Conservation (phyloP, 169 alveolate species). For the Eimeria necatrix region DNA sequence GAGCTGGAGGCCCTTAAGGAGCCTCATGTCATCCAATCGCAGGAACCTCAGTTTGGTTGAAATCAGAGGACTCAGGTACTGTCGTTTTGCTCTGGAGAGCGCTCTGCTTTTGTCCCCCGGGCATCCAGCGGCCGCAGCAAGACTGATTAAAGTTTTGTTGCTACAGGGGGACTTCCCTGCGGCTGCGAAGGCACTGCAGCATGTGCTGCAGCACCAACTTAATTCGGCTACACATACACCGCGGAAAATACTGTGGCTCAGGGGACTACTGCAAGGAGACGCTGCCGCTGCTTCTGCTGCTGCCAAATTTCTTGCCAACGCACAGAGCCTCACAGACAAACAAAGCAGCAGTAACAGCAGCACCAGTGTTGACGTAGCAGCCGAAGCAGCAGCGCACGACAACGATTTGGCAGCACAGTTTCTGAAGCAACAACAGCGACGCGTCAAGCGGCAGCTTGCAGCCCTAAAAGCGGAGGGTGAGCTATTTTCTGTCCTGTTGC, state of each 20-base stretch:
- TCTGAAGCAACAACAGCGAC: constrained; percentile 59
- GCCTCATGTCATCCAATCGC: constrained; percentile 44
- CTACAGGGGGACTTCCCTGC: constrained; percentile 77
- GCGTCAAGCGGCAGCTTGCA: constrained; percentile 53
- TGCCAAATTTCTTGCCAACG: constrained; percentile 44
- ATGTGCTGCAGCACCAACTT: constrained; percentile 42
- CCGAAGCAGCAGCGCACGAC: constrained; percentile 52
- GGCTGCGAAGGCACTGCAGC: constrained; percentile 74
- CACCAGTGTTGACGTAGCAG: constrained; percentile 31
- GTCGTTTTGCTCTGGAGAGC: constrained; percentile 71
- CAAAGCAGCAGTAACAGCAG: constrained; percentile 35
- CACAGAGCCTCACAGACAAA: constrained; percentile 35
- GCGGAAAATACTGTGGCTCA: constrained; percentile 69
- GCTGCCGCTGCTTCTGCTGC: constrained; percentile 73
- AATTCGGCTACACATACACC: constrained; percentile 32
- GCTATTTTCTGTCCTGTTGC: background rate
- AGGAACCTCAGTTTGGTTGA: constrained; percentile 35
- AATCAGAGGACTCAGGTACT: constrained; percentile 38
- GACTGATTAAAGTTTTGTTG: constrained; percentile 72
- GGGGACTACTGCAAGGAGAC: constrained; percentile 57
- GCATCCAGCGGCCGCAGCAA: constrained; percentile 64
- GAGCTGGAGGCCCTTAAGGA: constrained; percentile 63
- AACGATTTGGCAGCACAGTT: constrained; percentile 53
- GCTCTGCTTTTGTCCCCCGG: constrained; percentile 70
- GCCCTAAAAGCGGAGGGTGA: constrained; percentile 70